These are phyloP conservation scores for Candida palmyrensis DNA, from an alignment of 805 yeast genomes.

Conservation along the genomic window DNA sequence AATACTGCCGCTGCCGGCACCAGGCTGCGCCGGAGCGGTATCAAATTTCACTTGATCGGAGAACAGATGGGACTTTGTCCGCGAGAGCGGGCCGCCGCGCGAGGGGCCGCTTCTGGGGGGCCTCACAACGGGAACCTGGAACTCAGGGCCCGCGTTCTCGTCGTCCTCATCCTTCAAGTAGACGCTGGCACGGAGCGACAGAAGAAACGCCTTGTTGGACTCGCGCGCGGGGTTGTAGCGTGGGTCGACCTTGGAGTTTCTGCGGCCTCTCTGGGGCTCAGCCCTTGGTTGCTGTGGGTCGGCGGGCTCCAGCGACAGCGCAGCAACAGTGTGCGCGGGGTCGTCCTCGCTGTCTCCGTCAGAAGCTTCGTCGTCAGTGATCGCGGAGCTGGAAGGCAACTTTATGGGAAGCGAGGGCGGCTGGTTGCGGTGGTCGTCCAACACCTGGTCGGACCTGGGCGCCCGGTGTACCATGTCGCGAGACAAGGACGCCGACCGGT, in stretches of 20 bases:
- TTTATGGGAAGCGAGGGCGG: conserved; percentile 25
- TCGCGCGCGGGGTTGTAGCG: conserved; percentile 1
- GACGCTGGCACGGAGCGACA: conserved; percentile 13
- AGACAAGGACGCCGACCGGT: conserved; percentile 21
- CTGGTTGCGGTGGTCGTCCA: conserved; percentile 39
- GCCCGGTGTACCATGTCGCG: conserved; percentile 15
- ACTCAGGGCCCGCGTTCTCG: conserved; percentile 9
- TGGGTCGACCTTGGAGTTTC: neutral
- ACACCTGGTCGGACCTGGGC: conserved; percentile 26
- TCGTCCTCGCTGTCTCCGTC: conserved; percentile 4
- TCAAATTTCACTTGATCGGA: conserved; percentile 26
- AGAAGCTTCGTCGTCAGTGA: conserved; percentile 13
- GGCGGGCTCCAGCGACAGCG: neutral
- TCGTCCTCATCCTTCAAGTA: conserved; percentile 14
- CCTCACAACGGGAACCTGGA: conserved; percentile 11
- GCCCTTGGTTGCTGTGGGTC: too few species aligned
- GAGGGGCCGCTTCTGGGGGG: conserved; percentile 13
- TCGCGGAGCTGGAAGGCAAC: conserved; percentile 4
- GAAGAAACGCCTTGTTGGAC: conserved; percentile 1
- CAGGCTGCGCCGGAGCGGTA: conserved; percentile 18
- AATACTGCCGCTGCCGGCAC: conserved; percentile 15
- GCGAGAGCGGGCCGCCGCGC: conserved; percentile 12
- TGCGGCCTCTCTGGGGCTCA: neutral
- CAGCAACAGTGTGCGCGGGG: neutral
- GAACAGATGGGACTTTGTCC: conserved; percentile 16